These are phyloP conservation scores for Rhododendron ovatum DNA, from an alignment of 148 eudicot species.

Conservation along the genomic window DNA sequence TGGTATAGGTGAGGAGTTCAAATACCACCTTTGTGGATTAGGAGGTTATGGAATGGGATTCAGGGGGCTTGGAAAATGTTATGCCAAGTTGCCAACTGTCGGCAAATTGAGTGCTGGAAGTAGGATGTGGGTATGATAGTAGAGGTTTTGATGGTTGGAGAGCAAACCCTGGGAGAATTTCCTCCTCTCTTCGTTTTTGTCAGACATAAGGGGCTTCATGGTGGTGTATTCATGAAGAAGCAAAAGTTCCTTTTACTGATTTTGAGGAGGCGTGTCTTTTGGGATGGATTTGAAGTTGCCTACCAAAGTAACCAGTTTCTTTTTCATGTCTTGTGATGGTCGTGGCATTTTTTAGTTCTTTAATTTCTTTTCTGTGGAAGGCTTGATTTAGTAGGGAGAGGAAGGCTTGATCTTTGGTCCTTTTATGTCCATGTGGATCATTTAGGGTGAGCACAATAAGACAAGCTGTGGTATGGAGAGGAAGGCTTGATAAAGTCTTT, in stretches of 20 bases:
- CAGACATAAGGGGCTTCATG: background rate
- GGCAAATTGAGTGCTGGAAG: background rate
- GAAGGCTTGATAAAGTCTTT: background rate
- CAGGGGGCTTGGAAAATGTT: background rate
- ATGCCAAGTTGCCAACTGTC: background rate
- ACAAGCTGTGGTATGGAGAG: background rate
- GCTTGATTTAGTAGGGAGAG: background rate
- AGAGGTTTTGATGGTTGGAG: background rate
- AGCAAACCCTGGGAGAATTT: background rate
- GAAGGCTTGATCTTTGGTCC: background rate
- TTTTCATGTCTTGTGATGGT: background rate
- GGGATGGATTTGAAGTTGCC: background rate
- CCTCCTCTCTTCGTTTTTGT: background rate
- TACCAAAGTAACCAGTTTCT: background rate
- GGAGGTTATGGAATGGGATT: background rate
- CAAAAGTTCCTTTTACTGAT: background rate
- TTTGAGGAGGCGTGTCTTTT: background rate
- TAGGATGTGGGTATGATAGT: background rate
- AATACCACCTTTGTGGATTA: background rate
- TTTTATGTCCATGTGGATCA: background rate
- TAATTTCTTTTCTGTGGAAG: background rate
- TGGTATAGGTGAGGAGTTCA: background rate
- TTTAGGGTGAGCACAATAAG: background rate
- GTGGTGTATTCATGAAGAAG: background rate
- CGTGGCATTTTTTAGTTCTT: background rate